Conservation (phyloP, 495 filamentous ascomycete species). For the Aeminium ludgeri region DNA sequence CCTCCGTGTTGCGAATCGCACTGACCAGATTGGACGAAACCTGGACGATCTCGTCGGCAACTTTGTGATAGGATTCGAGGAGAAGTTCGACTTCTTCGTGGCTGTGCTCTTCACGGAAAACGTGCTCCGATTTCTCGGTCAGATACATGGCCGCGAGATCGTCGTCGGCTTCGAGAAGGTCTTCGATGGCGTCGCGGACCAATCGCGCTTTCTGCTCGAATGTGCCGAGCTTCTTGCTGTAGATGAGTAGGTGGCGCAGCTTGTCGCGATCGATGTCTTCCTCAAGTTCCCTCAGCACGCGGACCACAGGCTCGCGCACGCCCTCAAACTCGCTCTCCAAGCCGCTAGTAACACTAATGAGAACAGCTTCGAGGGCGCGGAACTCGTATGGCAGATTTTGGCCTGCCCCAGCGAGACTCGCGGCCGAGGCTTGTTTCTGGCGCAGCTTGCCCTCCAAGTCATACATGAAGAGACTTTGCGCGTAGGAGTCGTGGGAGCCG, state of each 20-base stretch:
- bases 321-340: slow-evolving; percentile 87
- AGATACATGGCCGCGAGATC: slow-evolving; percentile 92
- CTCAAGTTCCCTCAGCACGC: slow-evolving; percentile 74
- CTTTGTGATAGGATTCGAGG: slow-evolving; percentile 91
- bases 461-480: slow-evolving; percentile 93
- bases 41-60: slow-evolving; percentile 95
- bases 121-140: slow-evolving; percentile 63
- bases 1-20: slow-evolving; percentile 94
- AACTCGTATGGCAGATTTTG: slow-evolving; percentile 45
- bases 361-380: slow-evolving; percentile 63
- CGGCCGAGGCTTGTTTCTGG: slow-evolving; percentile 29
- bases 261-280: slow-evolving; percentile 96
- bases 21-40: slow-evolving; percentile 80
- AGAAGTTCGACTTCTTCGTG: slow-evolving; percentile 96
- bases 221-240: slow-evolving; percentile 87
- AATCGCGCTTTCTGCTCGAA: slow-evolving; percentile 95
- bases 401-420: slow-evolving; percentile 23
- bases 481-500: slow-evolving; percentile 84
- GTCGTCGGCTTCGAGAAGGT: slow-evolving; percentile 93
- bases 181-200: slow-evolving; percentile 87
- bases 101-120: slow-evolving; percentile 61
- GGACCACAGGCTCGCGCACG: slow-evolving; percentile 77
- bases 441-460: slow-evolving; percentile 54
- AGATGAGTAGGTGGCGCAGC: slow-evolving; percentile 70
- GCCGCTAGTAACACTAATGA: slow-evolving; percentile 69